Evolutionary conservation across 164 flowering plant species (phyloP).

Genomic region (Aristolochia contorta): DNA sequence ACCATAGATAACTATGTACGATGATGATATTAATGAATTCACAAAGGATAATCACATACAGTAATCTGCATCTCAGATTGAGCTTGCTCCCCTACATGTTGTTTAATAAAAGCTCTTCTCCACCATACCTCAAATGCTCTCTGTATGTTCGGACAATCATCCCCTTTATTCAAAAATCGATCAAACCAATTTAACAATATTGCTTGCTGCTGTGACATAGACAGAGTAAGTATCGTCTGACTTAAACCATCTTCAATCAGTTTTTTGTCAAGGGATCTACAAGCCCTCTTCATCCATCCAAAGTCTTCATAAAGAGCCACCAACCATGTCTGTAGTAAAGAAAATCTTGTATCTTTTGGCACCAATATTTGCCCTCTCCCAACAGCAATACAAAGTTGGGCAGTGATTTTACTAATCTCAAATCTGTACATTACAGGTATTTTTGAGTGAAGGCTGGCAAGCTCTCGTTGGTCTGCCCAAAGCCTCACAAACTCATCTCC

Average conservation of each 20-base stretch:
- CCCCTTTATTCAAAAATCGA: conserved; percentile 66
- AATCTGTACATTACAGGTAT: conserved; percentile 70
- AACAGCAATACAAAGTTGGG: conserved; percentile 66
- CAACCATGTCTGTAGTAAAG: conserved; percentile 71
- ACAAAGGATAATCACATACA: conserved; percentile 7
- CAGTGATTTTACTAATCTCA: conserved; percentile 81
- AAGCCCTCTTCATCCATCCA: conserved; percentile 77
- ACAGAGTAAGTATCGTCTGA: conserved; percentile 76
- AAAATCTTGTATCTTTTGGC: conserved; percentile 46
- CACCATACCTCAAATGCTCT: conserved; percentile 95
- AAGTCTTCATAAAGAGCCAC: conserved; percentile 83
- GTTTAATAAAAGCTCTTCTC: conserved; percentile 76
- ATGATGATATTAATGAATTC: conserved; percentile 1
- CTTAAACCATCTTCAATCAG: conserved; percentile 78
- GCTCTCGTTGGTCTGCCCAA: conserved; percentile 92
- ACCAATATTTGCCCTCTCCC: conserved; percentile 74
- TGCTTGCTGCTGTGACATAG: conserved; percentile 62
- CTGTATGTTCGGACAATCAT: conserved; percentile 83
- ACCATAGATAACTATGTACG: neutral
- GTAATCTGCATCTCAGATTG: conserved; percentile 13
- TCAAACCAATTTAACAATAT: conserved; percentile 73
- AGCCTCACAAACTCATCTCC: conserved; percentile 76
- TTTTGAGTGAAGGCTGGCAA: conserved; percentile 68
- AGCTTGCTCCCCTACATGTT: conserved; percentile 22
- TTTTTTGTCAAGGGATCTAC: conserved; percentile 59